A percentile compares a stretch with the other conserved stretches of the same genome.
These are phyloP conservation scores for Dryas drummondii DNA, from an alignment of 306 rosid genomes.

Conservation along the genomic window DNA sequence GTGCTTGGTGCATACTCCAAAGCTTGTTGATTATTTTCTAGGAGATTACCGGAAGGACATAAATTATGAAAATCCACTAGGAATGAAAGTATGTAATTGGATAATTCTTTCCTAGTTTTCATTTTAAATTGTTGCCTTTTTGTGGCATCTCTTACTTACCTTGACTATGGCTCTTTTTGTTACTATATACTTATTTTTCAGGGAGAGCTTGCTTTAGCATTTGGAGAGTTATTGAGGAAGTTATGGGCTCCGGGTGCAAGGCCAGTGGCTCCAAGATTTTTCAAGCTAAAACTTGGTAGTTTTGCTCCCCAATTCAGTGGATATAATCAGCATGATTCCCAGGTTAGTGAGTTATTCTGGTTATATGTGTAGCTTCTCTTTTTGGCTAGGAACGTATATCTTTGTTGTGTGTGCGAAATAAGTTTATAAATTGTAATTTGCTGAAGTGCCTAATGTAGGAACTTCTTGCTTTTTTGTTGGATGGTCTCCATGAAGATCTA, in stretches of 20 bases:
- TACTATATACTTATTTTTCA: constrained; percentile 27
- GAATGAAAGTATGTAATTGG: constrained; percentile 62
- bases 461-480: constrained; percentile 88
- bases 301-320: constrained; percentile 88
- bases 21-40: constrained; percentile 74
- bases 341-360: constrained; percentile 49
- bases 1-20: constrained; percentile 79
- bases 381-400: constrained; percentile 8
- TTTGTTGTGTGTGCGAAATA: constrained; percentile 23
- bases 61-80: constrained; percentile 75
- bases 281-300: constrained; percentile 64
- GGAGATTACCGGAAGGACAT: constrained; percentile 76
- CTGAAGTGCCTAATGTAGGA: constrained; percentile 56
- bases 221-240: constrained; percentile 81
- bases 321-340: constrained; percentile 89
- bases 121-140: constrained; percentile 4
- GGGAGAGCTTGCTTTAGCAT: constrained; percentile 91
- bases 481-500: constrained; percentile 89
- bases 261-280: constrained; percentile 62
- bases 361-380: constrained; percentile 18
- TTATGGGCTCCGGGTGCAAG: constrained; percentile 72
- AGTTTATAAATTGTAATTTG: constrained; percentile 21
- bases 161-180: neutral
- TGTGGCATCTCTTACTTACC: neutral
- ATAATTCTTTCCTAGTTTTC: constrained; percentile 17